These are phyloP conservation scores for Lentinula aciculospora DNA, from an alignment of 768 basidiomycete genomes.

Conservation along the genomic window DNA sequence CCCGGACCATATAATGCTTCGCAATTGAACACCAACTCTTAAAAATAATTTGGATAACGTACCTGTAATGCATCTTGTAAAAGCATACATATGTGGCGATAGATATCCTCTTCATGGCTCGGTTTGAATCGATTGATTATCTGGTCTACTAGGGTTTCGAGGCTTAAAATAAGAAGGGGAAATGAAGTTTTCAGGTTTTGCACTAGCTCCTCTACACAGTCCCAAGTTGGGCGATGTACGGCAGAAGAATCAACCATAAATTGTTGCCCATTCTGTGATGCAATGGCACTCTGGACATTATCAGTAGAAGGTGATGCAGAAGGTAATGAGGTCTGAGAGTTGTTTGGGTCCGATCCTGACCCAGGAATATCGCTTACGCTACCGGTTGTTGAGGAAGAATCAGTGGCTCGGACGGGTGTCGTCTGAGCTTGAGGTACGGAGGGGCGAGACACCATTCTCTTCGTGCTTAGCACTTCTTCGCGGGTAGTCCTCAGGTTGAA, in stretches of 20 bases:
- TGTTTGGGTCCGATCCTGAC: conserved; percentile 11
- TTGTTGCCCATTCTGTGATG: conserved; percentile 11
- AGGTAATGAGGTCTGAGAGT: conserved; percentile 6
- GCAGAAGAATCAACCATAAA: conserved; percentile 17
- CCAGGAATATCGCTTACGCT: conserved; percentile 19
- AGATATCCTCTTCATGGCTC: conserved; percentile 87
- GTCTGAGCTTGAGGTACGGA: neutral
- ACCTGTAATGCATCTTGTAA: conserved; percentile 86
- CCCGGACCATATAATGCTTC: conserved; percentile 67
- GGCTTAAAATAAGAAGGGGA: conserved; percentile 87
- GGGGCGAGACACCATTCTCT: conserved; percentile 27
- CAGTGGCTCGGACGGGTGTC: neutral
- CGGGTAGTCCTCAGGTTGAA: conserved; percentile 86
- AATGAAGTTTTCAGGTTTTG: conserved; percentile 94
- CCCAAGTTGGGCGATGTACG: conserved; percentile 67
- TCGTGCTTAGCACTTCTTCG: conserved; percentile 56
- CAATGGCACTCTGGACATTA: conserved; percentile 11
- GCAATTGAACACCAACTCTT: neutral
- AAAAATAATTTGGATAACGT: conserved; percentile 12
- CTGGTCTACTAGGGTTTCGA: conserved; percentile 98
- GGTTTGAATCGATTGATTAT: conserved; percentile 87
- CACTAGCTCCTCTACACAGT: conserved; percentile 89
- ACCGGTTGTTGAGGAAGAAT: conserved; percentile 20
- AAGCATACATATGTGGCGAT: conserved; percentile 83
- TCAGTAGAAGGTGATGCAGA: conserved; percentile 6